Evolutionary conservation across 1,139 yeast genomes (phyloP).

Genomic region (Sugiyamaella novakii): DNA sequence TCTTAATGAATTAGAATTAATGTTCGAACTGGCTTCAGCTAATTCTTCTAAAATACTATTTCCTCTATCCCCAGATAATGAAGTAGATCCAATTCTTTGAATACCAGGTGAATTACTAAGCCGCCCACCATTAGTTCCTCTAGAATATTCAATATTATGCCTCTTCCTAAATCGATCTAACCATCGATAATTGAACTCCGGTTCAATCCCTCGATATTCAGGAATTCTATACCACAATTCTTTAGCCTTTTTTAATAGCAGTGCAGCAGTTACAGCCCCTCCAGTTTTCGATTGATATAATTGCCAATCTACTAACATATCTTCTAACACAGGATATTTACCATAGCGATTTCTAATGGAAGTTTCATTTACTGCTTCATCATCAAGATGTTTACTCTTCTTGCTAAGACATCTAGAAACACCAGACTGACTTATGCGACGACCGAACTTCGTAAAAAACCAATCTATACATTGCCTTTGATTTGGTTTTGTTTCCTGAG

Average conservation of each 20-base stretch:
- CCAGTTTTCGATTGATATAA: conserved; percentile 19
- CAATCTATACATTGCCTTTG: conserved; percentile 23
- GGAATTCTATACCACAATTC: conserved; percentile 23
- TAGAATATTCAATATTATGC: conserved; percentile 19
- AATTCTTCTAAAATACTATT: conserved; percentile 3
- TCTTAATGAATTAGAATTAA: not conserved
- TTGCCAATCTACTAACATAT: conserved; percentile 24
- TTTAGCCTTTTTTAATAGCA: conserved; percentile 19
- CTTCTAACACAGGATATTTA: conserved; percentile 22
- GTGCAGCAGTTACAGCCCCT: conserved; percentile 20
- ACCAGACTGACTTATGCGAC: conserved; percentile 22
- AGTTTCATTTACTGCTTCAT: conserved; percentile 16
- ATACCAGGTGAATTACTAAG: not conserved
- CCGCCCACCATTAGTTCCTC: conserved; percentile 6
- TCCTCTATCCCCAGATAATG: not conserved
- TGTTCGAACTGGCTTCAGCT: conserved; percentile 5
- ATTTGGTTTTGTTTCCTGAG: conserved; percentile 20
- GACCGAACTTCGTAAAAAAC: conserved; percentile 20
- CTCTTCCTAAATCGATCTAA: conserved; percentile 21
- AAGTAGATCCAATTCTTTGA: not conserved
- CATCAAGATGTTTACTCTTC: conserved; percentile 20
- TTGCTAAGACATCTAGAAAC: conserved; percentile 22
- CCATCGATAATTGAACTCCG: conserved; percentile 24
- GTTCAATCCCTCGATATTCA: conserved; percentile 19
- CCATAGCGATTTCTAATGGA: conserved; percentile 21